Percentiles rank a stretch among this genome's conserved stretches.
These are phyloP conservation scores for Oleoguttula mirabilis DNA, from an alignment of 495 filamentous ascomycete species.

Conservation along the genomic window DNA sequence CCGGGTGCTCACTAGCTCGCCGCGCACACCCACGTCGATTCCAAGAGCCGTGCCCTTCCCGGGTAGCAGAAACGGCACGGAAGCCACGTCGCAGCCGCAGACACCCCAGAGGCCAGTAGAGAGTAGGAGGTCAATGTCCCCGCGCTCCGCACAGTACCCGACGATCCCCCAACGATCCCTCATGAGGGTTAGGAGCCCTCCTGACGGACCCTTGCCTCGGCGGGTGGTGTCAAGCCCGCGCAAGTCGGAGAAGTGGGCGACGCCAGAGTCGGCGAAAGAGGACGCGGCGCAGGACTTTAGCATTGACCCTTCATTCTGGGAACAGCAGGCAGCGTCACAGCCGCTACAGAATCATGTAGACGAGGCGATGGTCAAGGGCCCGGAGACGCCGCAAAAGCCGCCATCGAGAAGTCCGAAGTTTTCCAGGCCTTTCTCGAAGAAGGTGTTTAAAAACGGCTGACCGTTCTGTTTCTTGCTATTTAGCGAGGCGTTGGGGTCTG, in stretches of 20 bases:
- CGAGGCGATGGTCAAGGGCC: too few species aligned
- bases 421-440: too few species aligned
- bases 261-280: not conserved
- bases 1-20: slow-evolving; percentile 9
- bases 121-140: not conserved
- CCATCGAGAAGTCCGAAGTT: too few species aligned
- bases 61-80: slow-evolving; percentile 5
- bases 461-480: too few species aligned
- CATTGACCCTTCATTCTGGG: slow-evolving; percentile 1
- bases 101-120: not conserved
- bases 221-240: slow-evolving; percentile 6
- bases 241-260: slow-evolving; percentile 3
- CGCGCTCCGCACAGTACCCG: not conserved
- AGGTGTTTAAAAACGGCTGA: too few species aligned
- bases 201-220: slow-evolving; percentile 2
- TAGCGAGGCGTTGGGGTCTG: too few species aligned
- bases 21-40: slow-evolving; percentile 8
- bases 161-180: not conserved
- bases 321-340: slow-evolving; percentile 6
- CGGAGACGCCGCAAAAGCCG: too few species aligned
- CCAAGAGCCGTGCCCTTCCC: slow-evolving; percentile 12
- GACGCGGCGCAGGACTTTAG: slow-evolving; percentile 1
- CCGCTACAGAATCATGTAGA: too few species aligned
- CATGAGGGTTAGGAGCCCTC: slow-evolving; percentile 6
- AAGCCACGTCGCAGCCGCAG: slow-evolving; percentile 6